Conservation (phyloP, 257 asterid species). For the Solanum lycopersicoides region DNA sequence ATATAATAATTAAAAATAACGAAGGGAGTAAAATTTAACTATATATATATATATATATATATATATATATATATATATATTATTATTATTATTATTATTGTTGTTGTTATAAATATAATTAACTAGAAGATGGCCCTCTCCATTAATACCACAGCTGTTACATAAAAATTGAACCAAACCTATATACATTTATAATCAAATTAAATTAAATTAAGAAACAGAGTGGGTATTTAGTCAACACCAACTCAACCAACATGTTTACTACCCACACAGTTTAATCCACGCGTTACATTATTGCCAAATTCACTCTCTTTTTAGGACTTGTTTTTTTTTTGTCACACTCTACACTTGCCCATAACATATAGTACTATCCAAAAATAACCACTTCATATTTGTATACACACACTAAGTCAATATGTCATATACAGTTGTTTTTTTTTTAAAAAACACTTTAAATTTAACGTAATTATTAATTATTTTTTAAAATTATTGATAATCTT, state of each 20-base stretch:
- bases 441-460: too few relatives aligned
- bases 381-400: not conserved
- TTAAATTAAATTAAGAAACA: too few relatives aligned
- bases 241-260: conserved; percentile 1
- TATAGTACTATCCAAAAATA: not conserved
- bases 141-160: not conserved
- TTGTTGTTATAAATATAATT: too few relatives aligned
- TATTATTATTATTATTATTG: too few relatives aligned
- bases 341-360: not conserved
- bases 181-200: not conserved
- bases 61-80: too few relatives aligned
- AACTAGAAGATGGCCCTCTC: not conserved
- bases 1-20: too few relatives aligned
- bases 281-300: not conserved
- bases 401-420: not conserved
- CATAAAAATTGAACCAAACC: not conserved
- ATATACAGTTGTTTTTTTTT: not conserved
- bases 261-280: not conserved
- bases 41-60: too few relatives aligned
- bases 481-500: too few relatives aligned
- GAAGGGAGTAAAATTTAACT: too few relatives aligned
- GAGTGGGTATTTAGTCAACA: not conserved
- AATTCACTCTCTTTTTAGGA: not conserved
- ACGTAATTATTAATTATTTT: too few relatives aligned
- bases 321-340: not conserved